Evolutionary conservation across 2,329 filamentous ascomycete genomes (phyloP), one percentile per base, ranked within the genome.

Genomic region (Seiridium unicorne): DNA sequence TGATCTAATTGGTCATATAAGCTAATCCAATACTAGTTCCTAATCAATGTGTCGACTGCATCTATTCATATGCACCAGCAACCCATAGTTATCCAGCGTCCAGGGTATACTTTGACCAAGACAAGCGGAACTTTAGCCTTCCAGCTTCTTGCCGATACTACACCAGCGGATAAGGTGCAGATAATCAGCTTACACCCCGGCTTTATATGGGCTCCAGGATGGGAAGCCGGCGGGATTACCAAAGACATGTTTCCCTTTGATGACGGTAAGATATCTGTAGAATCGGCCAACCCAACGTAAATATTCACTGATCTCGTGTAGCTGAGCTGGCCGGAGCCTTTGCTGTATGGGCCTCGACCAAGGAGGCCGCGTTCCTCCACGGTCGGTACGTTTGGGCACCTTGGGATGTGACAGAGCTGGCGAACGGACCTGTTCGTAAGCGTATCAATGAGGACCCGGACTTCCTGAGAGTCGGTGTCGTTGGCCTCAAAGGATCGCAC

Each of bases 321-420:
- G 69, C 53, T 18, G 51, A 65, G 32, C 67, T 77, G 8, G 69
- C 75, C 1, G 73, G 63, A 3, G 59, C 72, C 47, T 78, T 76
- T 55, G 62, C 66, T 4, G 71, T 78, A 26, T 78, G 76, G 76
- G 66, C 74, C 10, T 72, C 75, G 4, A 70, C 69, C 6, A 65
- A 69, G 0, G 74, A 78, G 55, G 75, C 76, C 1, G 63, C 51
- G n/a, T 78, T 78, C 59, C 60, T 78, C 11, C 74, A 73, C 55
- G 70, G 72, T 11, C 73, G 73, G 40, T 73, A 74, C 31, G 64
- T 75, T 3, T 77, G 74, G 71, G 68, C 71, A 4, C 68, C 69
- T 9, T 78, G 75, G 76, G 76, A 79, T 62, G 71, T 76, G 4
- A 70, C 77, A 11, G 73, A 78, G 64, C 58, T 78, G 26, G 64